Base-by-base conservation (phyloP, 805 yeast genomes). In the Metschnikowia corniflorae region DNA sequence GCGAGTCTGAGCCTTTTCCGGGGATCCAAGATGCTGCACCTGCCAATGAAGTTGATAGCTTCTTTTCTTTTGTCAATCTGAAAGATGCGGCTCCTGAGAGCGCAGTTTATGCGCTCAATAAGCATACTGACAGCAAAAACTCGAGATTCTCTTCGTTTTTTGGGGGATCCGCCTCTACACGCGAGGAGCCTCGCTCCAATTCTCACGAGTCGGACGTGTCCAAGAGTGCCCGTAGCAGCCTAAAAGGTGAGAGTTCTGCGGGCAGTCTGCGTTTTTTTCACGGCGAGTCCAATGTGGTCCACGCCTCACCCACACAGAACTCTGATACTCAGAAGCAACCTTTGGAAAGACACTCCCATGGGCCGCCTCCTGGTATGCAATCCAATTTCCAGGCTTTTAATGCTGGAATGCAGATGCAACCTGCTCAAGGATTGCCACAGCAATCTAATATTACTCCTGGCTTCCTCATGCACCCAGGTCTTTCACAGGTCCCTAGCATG, bases 31-130 rank as follows among this genome's bases (percentile, higher is more conserved):
- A 34, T 6, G 46, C 47, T 5, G 53, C 44, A 15, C 40, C 47
- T 17, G 53, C 55, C 7, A 69, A 65, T 42, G 71, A 66, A 18
- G 71, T 63, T 13, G 74, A 67, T 45, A 69, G 60, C 47, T 61
- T 71, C 51, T 63, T 64, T 48, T 61, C 72, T 13, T 64, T 63
- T 51, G 63, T 61, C 17, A 61, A 58, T 33, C 66, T 68, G 15
- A 58, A 58, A 28, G 42, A 39, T 4, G 35, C 18, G 24, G 16
- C 47, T 31, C 40, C 37, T 7, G 38, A 33, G 15, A 29, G 16
- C 24, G 16, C 35, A 2, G 8, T 40, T 26, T 33, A 29, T 37
- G 17, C 28, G 4, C 25, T 18, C 15, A 26, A 40, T 27, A 43
- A 41, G 17, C 23, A 49, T 5, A 43, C 48, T 6, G 40, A 52